Conservation (phyloP, 2,329 filamentous ascomycete species). For the Trichoderma asperellum region DNA sequence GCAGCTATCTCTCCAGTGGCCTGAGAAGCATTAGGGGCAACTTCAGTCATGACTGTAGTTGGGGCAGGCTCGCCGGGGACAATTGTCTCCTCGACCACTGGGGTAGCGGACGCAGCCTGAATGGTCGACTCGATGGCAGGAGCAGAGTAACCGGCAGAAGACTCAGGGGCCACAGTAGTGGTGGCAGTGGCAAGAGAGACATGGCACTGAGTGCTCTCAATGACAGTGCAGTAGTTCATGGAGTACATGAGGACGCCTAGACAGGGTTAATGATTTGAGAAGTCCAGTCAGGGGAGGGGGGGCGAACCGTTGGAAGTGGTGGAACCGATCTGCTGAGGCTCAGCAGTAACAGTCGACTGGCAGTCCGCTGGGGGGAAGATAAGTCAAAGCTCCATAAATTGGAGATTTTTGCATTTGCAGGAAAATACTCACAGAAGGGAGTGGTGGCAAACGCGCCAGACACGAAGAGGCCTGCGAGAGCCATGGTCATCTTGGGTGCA, state of each 20-base stretch:
- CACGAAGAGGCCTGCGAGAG: conserved; percentile 34
- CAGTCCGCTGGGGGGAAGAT: conserved; percentile 36
- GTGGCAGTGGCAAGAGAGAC: conserved; percentile 37
- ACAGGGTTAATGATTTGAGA: conserved; percentile 1
- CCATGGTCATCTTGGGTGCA: conserved; percentile 38
- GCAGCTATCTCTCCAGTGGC: conserved; percentile 7
- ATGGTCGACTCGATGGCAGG: conserved; percentile 7
- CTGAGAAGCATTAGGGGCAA: conserved; percentile 3
- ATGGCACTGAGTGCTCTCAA: conserved; percentile 43
- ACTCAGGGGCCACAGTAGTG: conserved; percentile 29
- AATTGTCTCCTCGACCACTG: conserved; percentile 14
- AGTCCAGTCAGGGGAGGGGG: too few relatives aligned
- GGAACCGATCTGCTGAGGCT: conserved; percentile 41
- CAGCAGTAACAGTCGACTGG: conserved; percentile 37
- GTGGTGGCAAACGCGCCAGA: conserved; percentile 26
- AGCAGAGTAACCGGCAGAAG: conserved; percentile 17
- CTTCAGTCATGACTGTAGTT: conserved; percentile 2
- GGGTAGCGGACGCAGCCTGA: neutral
- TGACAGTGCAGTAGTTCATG: conserved; percentile 44
- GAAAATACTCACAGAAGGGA: conserved; percentile 15
- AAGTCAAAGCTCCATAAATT: neutral
- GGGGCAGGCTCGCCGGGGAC: neutral
- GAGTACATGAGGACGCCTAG: conserved; percentile 42
- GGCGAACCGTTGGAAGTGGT: conserved; percentile 40
- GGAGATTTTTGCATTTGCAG: neutral